phyloP scores from a whole-genome alignment of 495 filamentous ascomycete genomes.

The Sabuloglossum arenarium region DNA sequence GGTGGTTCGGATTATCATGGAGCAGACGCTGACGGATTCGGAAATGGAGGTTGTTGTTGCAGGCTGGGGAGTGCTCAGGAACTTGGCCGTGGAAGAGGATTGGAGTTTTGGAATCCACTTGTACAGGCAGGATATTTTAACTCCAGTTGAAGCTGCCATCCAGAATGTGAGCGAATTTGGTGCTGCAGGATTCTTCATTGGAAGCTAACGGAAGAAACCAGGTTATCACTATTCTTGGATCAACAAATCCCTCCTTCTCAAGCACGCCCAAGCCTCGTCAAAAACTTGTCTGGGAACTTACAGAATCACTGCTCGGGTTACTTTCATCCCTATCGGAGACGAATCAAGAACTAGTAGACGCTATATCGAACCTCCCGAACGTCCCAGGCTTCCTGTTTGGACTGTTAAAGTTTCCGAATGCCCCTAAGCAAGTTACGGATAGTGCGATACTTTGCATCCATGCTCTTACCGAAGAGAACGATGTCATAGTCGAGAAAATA shows the following conservation, averaged over 20 bases:
- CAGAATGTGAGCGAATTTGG: slow-evolving; percentile 21
- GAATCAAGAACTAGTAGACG: slow-evolving; percentile 30
- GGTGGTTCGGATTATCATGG: slow-evolving; percentile 35
- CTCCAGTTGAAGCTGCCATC: slow-evolving; percentile 29
- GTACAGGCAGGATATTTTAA: slow-evolving; percentile 33
- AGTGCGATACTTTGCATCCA: slow-evolving; percentile 23
- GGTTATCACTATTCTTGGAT: slow-evolving; percentile 16
- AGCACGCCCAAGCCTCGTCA: slow-evolving; percentile 28
- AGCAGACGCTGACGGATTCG: slow-evolving; percentile 34
- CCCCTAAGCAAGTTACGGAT: slow-evolving; percentile 20
- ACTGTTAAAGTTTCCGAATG: slow-evolving; percentile 18
- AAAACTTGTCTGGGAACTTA: slow-evolving; percentile 26
- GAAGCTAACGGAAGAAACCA: background rate
- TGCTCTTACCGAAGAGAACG: slow-evolving; percentile 33
- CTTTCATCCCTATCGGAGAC: slow-evolving; percentile 26
- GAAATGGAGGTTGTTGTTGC: slow-evolving; percentile 33
- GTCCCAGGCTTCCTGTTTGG: slow-evolving; percentile 30
- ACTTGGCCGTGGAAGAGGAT: slow-evolving; percentile 35
- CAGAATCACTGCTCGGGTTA: slow-evolving; percentile 23
- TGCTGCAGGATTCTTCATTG: background rate
- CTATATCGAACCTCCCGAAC: slow-evolving; percentile 22
- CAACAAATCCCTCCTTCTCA: slow-evolving; percentile 17
- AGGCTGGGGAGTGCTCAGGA: slow-evolving; percentile 38
- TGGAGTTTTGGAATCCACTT: slow-evolving; percentile 39
- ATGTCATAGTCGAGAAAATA: slow-evolving; percentile 9